These are phyloP conservation scores for Phytophthora crassamura DNA, from an alignment of 352 stramenopile genomes.

Conservation along the genomic window DNA sequence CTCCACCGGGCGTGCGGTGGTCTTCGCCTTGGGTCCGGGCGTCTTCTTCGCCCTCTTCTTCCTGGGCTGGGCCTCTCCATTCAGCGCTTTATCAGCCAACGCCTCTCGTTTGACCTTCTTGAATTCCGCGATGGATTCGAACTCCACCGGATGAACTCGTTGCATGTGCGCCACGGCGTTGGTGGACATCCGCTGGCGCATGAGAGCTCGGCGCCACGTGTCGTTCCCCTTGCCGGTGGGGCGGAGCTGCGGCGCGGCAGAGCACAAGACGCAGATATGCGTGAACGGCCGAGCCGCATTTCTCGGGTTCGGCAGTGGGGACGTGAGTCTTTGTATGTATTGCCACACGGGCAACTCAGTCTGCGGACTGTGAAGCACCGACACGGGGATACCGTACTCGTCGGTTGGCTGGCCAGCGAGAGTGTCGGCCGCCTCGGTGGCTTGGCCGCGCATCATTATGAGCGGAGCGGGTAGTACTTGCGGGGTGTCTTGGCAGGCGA, in stretches of 20 bases:
- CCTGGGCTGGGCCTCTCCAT: slow-evolving; percentile 5
- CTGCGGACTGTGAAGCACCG: slow-evolving; percentile 32
- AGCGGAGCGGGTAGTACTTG: slow-evolving; percentile 21
- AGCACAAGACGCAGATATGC: slow-evolving; percentile 46
- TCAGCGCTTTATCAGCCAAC: slow-evolving; percentile 1
- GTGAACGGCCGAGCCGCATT: slow-evolving; percentile 30
- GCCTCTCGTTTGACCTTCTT: slow-evolving; percentile 30
- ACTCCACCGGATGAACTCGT: slow-evolving; percentile 37
- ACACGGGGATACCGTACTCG: slow-evolving; percentile 33
- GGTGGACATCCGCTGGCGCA: slow-evolving; percentile 50
- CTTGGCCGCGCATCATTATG: slow-evolving; percentile 13
- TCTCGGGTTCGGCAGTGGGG: slow-evolving; percentile 28
- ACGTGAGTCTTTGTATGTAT: slow-evolving; percentile 38
- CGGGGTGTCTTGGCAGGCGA: too few relatives aligned
- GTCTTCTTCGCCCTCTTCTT: slow-evolving; percentile 27
- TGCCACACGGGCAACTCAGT: slow-evolving; percentile 45
- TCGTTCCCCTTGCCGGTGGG: not conserved
- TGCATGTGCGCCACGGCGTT: slow-evolving; percentile 47
- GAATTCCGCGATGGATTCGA: slow-evolving; percentile 22
- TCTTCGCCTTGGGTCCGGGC: slow-evolving; percentile 11
- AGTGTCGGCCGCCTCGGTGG: slow-evolving; percentile 1
- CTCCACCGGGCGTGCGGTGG: not conserved
- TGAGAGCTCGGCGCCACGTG: slow-evolving; percentile 38
- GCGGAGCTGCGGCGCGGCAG: slow-evolving; percentile 14
- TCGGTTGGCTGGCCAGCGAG: slow-evolving; percentile 25